Evolutionary conservation across 1,284 basidiomycete genomes (phyloP).

Genomic region (Trichosporon asahii): DNA sequence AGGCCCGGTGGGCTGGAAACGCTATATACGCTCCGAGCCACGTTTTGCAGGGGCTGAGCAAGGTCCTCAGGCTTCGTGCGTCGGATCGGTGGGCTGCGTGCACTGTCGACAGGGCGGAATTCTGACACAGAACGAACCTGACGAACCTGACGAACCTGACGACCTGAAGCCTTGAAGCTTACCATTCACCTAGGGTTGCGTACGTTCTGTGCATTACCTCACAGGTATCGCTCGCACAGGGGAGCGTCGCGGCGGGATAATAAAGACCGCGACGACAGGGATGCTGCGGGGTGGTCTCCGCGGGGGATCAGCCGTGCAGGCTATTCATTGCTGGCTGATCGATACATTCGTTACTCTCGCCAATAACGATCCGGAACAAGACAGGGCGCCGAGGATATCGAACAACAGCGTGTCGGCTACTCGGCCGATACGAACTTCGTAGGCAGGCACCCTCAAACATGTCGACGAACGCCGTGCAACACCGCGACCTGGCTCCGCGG

Average conservation of each 20-base stretch:
- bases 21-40: constrained; percentile 3
- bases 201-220: too few relatives aligned
- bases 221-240: background rate
- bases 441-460: background rate
- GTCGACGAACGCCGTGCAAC: background rate
- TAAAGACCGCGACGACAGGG: background rate
- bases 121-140: background rate
- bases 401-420: background rate
- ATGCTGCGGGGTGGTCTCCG: background rate
- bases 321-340: background rate
- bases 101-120: background rate
- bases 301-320: background rate
- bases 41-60: too few relatives aligned
- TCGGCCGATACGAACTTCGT: background rate
- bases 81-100: background rate
- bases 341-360: background rate
- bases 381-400: background rate
- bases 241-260: background rate
- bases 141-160: background rate
- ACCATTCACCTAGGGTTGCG: background rate
- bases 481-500: too few relatives aligned
- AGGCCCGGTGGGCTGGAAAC: background rate
- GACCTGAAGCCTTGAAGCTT: background rate
- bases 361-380: background rate
- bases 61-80: background rate